These are phyloP conservation scores for Byssothecium circinans DNA, from an alignment of 2,329 filamentous ascomycete species.

Conservation along the genomic window DNA sequence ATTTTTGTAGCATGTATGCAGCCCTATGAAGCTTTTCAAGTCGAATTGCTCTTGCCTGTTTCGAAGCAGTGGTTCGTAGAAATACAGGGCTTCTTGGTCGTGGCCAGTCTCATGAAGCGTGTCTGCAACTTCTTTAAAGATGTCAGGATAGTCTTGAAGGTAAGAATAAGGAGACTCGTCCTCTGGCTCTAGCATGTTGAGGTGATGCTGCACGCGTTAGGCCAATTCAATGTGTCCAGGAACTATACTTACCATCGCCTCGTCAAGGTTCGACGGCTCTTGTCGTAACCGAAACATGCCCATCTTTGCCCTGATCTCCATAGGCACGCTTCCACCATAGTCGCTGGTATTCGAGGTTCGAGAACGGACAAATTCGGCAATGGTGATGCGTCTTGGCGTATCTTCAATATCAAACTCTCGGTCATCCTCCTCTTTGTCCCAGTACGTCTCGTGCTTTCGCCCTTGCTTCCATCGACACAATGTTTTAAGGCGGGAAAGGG, in stretches of 20 bases:
- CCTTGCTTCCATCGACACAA: constrained; percentile 82
- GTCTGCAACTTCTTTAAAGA: constrained; percentile 74
- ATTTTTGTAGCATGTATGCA: constrained; percentile 65
- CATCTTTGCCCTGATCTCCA: constrained; percentile 82
- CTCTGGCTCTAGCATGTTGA: constrained; percentile 68
- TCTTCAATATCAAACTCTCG: constrained; percentile 84
- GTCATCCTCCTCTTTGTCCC: constrained; percentile 77
- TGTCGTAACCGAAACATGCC: constrained; percentile 79
- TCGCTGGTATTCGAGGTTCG: constrained; percentile 56
- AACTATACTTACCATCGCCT: constrained; percentile 68
- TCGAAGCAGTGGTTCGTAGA: constrained; percentile 54
- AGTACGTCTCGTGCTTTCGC: constrained; percentile 71
- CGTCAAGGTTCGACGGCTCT: constrained; percentile 61
- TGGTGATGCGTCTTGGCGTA: constrained; percentile 63
- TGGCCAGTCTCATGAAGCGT: constrained; percentile 55
- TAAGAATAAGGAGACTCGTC: constrained; percentile 53
- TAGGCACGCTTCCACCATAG: constrained; percentile 74
- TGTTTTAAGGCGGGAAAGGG: constrained; percentile 69
- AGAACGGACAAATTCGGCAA: constrained; percentile 61
- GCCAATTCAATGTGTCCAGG: constrained; percentile 58
- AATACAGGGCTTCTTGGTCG: constrained; percentile 60
- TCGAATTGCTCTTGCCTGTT: constrained; percentile 26
- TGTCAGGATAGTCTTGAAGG: constrained; percentile 70
- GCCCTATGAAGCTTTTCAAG: constrained; percentile 39
- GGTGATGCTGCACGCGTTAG: constrained; percentile 46